Conservation (phyloP, 208 protist species). For the Borovskyia barvae region DNA sequence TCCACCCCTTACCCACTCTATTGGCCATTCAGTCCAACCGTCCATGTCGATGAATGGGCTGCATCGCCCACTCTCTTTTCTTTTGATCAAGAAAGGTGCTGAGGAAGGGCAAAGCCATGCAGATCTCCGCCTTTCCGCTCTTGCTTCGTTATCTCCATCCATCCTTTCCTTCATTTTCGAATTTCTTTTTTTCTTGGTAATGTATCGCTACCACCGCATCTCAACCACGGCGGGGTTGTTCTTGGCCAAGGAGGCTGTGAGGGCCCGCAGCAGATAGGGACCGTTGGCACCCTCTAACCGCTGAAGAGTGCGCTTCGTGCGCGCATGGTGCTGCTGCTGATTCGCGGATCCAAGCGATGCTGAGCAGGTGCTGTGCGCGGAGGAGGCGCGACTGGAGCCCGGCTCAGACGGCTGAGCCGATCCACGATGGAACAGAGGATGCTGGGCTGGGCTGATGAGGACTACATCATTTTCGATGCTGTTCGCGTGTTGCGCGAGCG, state of each 20-base stretch:
- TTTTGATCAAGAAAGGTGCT: too few species aligned
- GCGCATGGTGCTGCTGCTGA: background rate
- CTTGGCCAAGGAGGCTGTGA: slow-evolving; percentile 1
- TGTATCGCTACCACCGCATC: background rate
- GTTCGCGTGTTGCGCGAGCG: background rate
- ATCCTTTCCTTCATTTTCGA: too few species aligned
- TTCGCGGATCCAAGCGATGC: background rate
- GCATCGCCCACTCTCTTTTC: too few species aligned
- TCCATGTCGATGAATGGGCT: too few species aligned
- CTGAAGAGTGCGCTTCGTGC: slow-evolving; percentile 4
- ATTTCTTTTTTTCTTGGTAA: background rate
- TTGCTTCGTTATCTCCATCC: background rate
- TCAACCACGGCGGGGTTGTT: background rate
- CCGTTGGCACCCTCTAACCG: slow-evolving; percentile 16
- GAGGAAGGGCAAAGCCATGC: too few species aligned
- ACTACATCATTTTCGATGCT: background rate
- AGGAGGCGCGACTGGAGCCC: slow-evolving; percentile 23
- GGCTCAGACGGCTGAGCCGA: slow-evolving; percentile 8
- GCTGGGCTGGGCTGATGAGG: slow-evolving; percentile 2
- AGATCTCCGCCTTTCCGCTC: too few species aligned
- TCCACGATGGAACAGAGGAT: background rate
- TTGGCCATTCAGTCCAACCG: too few species aligned
- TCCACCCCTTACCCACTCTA: background rate
- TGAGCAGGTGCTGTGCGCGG: slow-evolving; percentile 18
- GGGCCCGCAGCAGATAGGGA: slow-evolving; percentile 11